Conservation (phyloP, 2,329 filamentous ascomycete species). For the Neonectria punicea region DNA sequence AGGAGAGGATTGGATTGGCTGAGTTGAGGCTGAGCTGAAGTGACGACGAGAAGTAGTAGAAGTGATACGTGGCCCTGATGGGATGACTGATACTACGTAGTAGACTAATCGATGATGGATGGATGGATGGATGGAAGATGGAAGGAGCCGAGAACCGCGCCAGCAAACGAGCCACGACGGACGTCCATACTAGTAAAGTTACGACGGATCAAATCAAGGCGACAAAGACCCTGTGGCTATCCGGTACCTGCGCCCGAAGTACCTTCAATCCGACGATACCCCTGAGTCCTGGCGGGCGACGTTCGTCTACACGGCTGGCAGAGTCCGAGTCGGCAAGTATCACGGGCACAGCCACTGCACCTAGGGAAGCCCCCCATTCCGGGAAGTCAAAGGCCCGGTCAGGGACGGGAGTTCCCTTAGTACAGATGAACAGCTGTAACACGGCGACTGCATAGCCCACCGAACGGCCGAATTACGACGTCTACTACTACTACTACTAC, state of each 20-base stretch:
- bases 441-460: background rate
- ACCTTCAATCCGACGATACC: slow-evolving; percentile 19
- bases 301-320: background rate
- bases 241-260: slow-evolving; percentile 8
- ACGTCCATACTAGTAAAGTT: background rate
- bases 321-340: background rate
- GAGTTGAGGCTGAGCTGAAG: background rate
- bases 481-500: too few relatives aligned
- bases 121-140: background rate
- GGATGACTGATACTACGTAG: background rate
- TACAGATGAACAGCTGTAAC: background rate
- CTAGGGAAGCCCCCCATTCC: background rate
- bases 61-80: slow-evolving; percentile 15
- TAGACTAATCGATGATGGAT: too few relatives aligned
- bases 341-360: background rate
- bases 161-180: too few relatives aligned
- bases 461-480: background rate
- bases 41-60: background rate
- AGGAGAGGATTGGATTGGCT: background rate
- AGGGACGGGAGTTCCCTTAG: too few relatives aligned
- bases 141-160: background rate
- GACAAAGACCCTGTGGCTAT: background rate
- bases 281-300: slow-evolving; percentile 6
- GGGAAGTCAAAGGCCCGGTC: background rate
- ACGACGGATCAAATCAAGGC: slow-evolving; percentile 19